A percentile compares a stretch with the other conserved stretches of the same genome.
phyloP scores from a whole-genome alignment of 2,329 filamentous ascomycete genomes.

The Clonostachys solani region DNA sequence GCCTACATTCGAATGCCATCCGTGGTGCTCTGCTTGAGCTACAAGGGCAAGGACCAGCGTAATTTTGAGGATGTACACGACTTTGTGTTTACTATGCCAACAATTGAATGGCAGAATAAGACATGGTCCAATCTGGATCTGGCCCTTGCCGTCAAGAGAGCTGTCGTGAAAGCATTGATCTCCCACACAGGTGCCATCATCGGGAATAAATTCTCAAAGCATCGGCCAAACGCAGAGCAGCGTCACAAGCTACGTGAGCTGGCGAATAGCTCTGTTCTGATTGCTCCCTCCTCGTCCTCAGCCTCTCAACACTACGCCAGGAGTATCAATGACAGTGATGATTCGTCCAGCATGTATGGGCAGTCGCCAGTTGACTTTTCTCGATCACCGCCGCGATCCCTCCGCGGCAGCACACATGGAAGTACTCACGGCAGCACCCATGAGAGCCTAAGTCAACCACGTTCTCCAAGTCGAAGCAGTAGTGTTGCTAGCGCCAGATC shows the following conservation, averaged over 20 bases:
- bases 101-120: conserved; percentile 96
- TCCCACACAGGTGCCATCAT: conserved; percentile 95
- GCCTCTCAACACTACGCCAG: conserved; percentile 29
- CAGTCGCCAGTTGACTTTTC: conserved; percentile 53
- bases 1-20: conserved; percentile 93
- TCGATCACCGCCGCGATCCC: conserved; percentile 51
- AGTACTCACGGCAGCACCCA: conserved; percentile 40
- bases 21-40: conserved; percentile 91
- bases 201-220: conserved; percentile 92
- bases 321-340: conserved; percentile 48
- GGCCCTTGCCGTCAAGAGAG: conserved; percentile 87
- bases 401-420: conserved; percentile 42
- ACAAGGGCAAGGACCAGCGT: conserved; percentile 92
- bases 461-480: conserved; percentile 46
- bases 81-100: conserved; percentile 93
- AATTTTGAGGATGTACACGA: conserved; percentile 97
- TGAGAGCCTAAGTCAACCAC: conserved; percentile 38
- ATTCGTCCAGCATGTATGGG: conserved; percentile 50
- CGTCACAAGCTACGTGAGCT: conserved; percentile 77
- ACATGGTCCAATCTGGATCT: conserved; percentile 98
- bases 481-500: conserved; percentile 45
- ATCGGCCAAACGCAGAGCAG: conserved; percentile 76
- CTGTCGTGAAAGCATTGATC: conserved; percentile 89
- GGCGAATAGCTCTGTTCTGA: conserved; percentile 71
- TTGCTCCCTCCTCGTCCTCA: conserved; percentile 36